These are phyloP conservation scores for Botrytis hyacinthi DNA, from an alignment of 2,329 filamentous ascomycete species.

Conservation along the genomic window DNA sequence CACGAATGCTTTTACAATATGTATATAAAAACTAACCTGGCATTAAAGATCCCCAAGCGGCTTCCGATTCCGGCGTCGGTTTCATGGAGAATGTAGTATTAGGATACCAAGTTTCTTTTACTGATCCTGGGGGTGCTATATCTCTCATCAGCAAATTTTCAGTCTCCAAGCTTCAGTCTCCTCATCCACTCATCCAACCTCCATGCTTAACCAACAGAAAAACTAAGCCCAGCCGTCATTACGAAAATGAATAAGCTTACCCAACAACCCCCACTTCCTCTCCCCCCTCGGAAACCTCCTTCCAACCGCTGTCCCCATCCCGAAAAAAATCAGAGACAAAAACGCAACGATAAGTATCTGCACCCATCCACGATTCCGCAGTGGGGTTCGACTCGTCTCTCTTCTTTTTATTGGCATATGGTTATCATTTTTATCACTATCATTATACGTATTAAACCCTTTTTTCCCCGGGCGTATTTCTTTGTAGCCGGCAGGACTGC, in stretches of 20 bases:
- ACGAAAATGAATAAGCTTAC: background rate
- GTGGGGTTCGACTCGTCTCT: background rate
- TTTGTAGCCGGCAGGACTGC: background rate
- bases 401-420: background rate
- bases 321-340: background rate
- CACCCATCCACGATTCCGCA: background rate
- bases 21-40: background rate
- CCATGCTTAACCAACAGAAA: background rate
- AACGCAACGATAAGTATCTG: background rate
- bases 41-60: conserved; percentile 17
- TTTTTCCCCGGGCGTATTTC: background rate
- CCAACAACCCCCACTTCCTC: background rate
- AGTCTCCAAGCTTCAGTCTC: background rate
- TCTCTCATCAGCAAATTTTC: background rate
- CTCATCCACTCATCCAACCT: background rate
- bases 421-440: background rate
- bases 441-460: background rate
- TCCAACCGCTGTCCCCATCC: background rate
- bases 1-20: too few species aligned
- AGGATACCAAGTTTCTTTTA: conserved; percentile 19
- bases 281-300: background rate
- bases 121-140: conserved; percentile 13
- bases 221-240: background rate
- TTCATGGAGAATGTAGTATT: conserved; percentile 17
- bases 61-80: conserved; percentile 18